phyloP scores from a whole-genome alignment of 2,329 filamentous ascomycete genomes.

The Fusarium sp. region DNA sequence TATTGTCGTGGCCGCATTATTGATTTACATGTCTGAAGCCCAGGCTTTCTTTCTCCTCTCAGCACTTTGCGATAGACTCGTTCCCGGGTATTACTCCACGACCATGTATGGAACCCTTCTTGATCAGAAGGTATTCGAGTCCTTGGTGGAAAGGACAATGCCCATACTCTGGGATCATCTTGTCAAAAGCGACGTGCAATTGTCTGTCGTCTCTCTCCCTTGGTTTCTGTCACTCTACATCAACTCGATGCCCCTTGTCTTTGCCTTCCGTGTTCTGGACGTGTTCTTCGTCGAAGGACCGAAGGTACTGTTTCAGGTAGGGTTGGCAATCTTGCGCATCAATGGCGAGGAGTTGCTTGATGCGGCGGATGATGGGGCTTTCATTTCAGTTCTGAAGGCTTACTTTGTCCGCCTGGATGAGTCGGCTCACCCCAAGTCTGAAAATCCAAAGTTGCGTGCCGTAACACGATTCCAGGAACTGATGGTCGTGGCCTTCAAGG shows the following conservation, averaged over 20 bases:
- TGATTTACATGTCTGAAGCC: constrained; percentile 97
- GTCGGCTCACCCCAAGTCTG: constrained; percentile 93
- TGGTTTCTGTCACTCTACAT: constrained; percentile 99
- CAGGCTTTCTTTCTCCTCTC: constrained; percentile 97
- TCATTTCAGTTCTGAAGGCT: constrained; percentile 93
- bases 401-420: constrained; percentile 95
- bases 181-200: constrained; percentile 94
- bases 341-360: constrained; percentile 97
- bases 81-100: constrained; percentile 97
- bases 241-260: constrained; percentile 98
- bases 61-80: constrained; percentile 87
- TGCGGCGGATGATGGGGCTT: constrained; percentile 91
- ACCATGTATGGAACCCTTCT: constrained; percentile 99
- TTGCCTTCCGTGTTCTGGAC: constrained; percentile 94
- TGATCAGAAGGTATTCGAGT: constrained; percentile 97
- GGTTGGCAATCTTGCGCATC: constrained; percentile 93
- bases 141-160: constrained; percentile 98
- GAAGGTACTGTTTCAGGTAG: constrained; percentile 96
- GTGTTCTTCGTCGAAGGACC: constrained; percentile 98
- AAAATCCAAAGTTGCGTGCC: constrained; percentile 91
- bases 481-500: constrained; percentile 99
- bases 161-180: constrained; percentile 97
- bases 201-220: constrained; percentile 95
- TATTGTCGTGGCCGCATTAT: constrained; percentile 94
- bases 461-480: constrained; percentile 97